Base-by-base conservation (phyloP, 1,284 basidiomycete species). In the Trametes sp. region DNA sequence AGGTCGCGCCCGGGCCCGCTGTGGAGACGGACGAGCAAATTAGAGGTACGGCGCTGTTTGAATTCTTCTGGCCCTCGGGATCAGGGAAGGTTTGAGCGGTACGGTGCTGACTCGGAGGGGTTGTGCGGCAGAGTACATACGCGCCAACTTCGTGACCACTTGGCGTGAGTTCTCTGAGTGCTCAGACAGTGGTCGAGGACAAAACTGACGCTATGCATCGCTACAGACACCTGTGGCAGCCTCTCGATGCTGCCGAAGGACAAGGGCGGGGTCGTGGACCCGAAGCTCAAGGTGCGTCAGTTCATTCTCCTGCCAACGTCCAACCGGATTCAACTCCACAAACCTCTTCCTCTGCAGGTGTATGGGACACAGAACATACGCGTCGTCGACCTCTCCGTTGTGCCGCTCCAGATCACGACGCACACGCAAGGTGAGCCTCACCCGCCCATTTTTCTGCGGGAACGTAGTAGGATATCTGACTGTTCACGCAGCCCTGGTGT, bases 221-320 rank as follows among this genome's bases (percentile, higher is more conserved):
- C 13, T 2, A 7, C n/a, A 69, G 68, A 78, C 56, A 68, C 75
- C 1, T 65, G 63, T n/a, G 76, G 76, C 2, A 73, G 70, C 2
- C 80, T 78, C 57, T 78, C 84, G 0, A 87, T 87, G 85, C 72
- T 87, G 46, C 87, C 87, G 13, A 70, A 77, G 55, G 79, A 79
- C 33, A 71, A 80, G 59, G 83, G 84, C 48, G 87, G 87, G 59
- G 86, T 87, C 11, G 86, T 88, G 38, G 83, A 84, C 73, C 73
- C 79, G 3, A 74, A 76, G 46, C 74, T 87, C 14, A 76, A 38
- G 36, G 36, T 38, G 16, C 6, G 36, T 14, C 16, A 14, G 6
- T 33, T 11, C 11, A n/a, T n/a, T n/a, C n/a, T n/a, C n/a, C n/a
- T n/a, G n/a, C n/a, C n/a, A n/a, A n/a, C n/a, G n/a, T n/a, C n/a